phyloP scores from a whole-genome alignment of 2,329 filamentous ascomycete genomes.

The Emericellopsis cladophorae region DNA sequence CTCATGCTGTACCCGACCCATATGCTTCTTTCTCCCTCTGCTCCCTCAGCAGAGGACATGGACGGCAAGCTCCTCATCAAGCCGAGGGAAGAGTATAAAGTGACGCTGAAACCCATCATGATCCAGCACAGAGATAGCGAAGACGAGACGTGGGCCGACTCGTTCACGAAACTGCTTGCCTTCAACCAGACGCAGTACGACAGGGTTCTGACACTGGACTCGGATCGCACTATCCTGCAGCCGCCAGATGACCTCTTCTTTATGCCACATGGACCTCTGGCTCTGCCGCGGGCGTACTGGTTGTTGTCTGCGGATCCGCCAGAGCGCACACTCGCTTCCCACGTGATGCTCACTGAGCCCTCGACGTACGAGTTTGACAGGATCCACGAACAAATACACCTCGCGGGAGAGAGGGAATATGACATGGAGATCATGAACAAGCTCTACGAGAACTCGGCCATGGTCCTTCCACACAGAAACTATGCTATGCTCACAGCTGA shows the following conservation, averaged over 20 bases:
- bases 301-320: conserved; percentile 24
- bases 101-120: conserved; percentile 23
- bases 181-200: conserved; percentile 52
- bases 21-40: conserved; percentile 14
- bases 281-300: conserved; percentile 64
- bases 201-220: conserved; percentile 37
- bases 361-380: conserved; percentile 33
- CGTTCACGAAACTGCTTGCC: conserved; percentile 54
- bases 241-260: conserved; percentile 58
- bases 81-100: conserved; percentile 25
- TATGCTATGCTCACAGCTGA: conserved; percentile 50
- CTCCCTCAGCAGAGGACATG: conserved; percentile 8
- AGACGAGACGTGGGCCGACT: conserved; percentile 42
- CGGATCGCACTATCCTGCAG: conserved; percentile 46
- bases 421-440: conserved; percentile 60
- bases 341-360: conserved; percentile 50
- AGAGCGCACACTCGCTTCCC: conserved; percentile 42
- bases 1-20: conserved; percentile 27
- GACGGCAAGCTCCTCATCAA: conserved; percentile 19
- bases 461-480: conserved; percentile 50
- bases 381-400: conserved; percentile 11
- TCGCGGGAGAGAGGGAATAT: conserved; percentile 24
- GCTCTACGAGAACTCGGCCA: conserved; percentile 42
- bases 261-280: conserved; percentile 43
- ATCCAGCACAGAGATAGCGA: conserved; percentile 16